Percentiles rank a stretch among this genome's conserved stretches.
Evolutionary conservation across 2,329 filamentous ascomycete genomes (phyloP).

Genomic region (Penicillium fuscoglaucum): DNA sequence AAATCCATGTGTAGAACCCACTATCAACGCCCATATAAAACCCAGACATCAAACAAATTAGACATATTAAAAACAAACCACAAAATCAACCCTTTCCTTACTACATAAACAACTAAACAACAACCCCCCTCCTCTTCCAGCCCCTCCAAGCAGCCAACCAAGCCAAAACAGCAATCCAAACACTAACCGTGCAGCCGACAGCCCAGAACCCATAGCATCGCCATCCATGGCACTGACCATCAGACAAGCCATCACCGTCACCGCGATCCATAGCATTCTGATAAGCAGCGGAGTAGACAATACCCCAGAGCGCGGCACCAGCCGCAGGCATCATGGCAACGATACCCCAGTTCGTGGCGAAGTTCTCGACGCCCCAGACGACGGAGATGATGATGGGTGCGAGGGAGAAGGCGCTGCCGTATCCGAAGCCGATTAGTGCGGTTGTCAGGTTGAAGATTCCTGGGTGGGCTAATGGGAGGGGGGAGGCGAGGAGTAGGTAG

Average conservation of each 20-base stretch:
- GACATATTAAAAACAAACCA: not conserved
- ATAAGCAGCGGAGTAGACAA: constrained; percentile 69
- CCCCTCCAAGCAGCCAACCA: constrained; percentile 83
- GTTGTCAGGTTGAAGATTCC: constrained; percentile 85
- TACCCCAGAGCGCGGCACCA: constrained; percentile 85
- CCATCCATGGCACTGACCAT: constrained; percentile 74
- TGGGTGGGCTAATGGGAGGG: constrained; percentile 73
- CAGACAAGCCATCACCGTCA: constrained; percentile 33
- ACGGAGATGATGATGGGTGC: constrained; percentile 92
- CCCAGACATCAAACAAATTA: not conserved
- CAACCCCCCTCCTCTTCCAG: constrained; percentile 75
- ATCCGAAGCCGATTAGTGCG: constrained; percentile 80
- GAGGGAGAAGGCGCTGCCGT: constrained; percentile 86
- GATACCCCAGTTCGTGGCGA: constrained; percentile 97
- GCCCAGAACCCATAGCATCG: constrained; percentile 89
- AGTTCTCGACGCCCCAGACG: constrained; percentile 98
- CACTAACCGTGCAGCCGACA: constrained; percentile 67
- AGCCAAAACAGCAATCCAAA: constrained; percentile 72
- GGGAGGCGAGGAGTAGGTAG: constrained; percentile 74
- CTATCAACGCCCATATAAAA: not conserved
- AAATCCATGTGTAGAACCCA: not conserved
- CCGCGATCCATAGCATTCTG: constrained; percentile 46
- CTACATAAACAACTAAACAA: constrained; percentile 50
- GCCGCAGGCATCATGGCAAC: constrained; percentile 87
- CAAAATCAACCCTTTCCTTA: not conserved